Evolutionary conservation across 73 alveolate species (phyloP).

Genomic region (Paramecium primaurelia): DNA sequence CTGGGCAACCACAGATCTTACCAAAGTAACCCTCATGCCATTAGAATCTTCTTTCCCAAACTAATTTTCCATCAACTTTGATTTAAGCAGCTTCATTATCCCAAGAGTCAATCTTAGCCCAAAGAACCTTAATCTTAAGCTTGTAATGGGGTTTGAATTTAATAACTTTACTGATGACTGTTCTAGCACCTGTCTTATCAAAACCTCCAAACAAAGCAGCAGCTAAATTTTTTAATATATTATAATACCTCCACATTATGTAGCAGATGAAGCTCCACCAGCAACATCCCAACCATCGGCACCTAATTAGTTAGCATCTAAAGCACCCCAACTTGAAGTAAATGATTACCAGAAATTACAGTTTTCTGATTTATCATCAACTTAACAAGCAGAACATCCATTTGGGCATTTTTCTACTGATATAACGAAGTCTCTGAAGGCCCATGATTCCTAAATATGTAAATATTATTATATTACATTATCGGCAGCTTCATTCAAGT

Average conservation of each 20-base stretch:
- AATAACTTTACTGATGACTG: not conserved
- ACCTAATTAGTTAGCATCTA: not conserved
- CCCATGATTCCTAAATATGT: constrained; percentile 34
- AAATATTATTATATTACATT: not conserved
- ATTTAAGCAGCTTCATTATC: constrained; percentile 46
- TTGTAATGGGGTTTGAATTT: constrained; percentile 6
- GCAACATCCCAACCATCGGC: constrained; percentile 44
- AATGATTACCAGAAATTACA: not conserved
- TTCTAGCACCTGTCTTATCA: constrained; percentile 20
- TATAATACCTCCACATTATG: constrained; percentile 24
- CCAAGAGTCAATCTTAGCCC: constrained; percentile 45
- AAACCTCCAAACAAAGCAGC: constrained; percentile 28
- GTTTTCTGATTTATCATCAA: not conserved
- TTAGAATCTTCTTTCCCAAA: constrained; percentile 23
- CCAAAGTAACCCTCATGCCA: constrained; percentile 27
- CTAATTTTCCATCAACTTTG: constrained; percentile 24
- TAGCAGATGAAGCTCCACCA: not conserved
- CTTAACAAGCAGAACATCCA: constrained; percentile 29
- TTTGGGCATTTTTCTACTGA: constrained; percentile 30
- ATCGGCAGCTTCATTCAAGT: not conserved
- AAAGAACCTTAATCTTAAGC: constrained; percentile 15
- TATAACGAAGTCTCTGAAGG: not conserved
- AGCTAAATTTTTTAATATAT: not conserved
- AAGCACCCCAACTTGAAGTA: not conserved
- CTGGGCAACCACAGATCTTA: not conserved